Percentiles rank a stretch among this genome's conserved stretches.
phyloP scores from a whole-genome alignment of 2,329 filamentous ascomycete species.

The Fusarium compactum region DNA sequence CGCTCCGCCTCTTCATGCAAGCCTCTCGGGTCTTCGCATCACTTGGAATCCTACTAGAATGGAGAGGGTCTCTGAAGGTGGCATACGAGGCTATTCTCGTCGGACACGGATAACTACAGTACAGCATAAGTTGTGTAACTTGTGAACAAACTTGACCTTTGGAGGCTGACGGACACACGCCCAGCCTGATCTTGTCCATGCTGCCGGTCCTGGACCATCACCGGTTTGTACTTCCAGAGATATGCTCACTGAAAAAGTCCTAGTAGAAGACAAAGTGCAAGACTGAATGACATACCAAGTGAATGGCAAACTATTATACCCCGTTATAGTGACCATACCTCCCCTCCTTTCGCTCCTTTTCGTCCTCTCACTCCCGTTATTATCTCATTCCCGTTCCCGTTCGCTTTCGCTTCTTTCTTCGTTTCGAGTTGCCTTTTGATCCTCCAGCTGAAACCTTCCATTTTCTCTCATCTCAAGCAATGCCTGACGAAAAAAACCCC shows the following conservation, averaged over 20 bases:
- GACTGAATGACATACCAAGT: background rate
- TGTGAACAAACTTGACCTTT: conserved; percentile 20
- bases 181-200: conserved; percentile 45
- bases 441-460: conserved; percentile 37
- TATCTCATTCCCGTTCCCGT: background rate
- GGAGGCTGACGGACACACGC: conserved; percentile 30
- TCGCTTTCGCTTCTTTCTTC: conserved; percentile 24
- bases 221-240: conserved; percentile 34
- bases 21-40: conserved; percentile 18
- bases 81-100: conserved; percentile 55
- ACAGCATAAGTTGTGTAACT: conserved; percentile 43
- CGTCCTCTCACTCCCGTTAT: conserved; percentile 10
- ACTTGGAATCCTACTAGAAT: background rate
- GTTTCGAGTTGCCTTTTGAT: conserved; percentile 42
- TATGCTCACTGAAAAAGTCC: background rate
- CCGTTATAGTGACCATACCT: background rate
- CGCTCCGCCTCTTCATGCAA: conserved; percentile 19
- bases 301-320: background rate
- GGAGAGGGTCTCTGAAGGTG: background rate
- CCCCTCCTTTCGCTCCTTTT: conserved; percentile 15
- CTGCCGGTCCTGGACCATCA: conserved; percentile 38
- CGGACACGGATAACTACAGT: conserved; percentile 51
- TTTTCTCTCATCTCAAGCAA: conserved; percentile 9
- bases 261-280: background rate
- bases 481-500: conserved; percentile 18